Percentiles rank a stretch among this genome's conserved stretches.
Conservation (phyloP, 257 asterid genomes). For the Solanum virginianum region DNA sequence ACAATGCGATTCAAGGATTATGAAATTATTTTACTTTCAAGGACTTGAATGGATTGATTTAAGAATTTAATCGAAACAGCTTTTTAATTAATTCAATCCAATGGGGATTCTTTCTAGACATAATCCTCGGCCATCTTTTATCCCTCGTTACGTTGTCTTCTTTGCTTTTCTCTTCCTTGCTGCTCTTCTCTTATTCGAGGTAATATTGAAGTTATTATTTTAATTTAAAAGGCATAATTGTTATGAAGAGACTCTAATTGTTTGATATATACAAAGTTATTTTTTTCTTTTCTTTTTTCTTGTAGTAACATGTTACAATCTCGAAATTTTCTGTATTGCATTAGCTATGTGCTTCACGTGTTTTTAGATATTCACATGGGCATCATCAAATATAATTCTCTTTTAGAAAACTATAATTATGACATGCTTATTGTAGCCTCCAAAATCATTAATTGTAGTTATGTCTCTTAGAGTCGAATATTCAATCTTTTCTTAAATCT, state of each 20-base stretch:
- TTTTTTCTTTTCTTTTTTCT: no score
- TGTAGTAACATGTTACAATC: no score
- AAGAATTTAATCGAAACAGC: background rate
- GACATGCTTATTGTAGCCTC: background rate
- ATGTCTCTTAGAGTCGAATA: background rate
- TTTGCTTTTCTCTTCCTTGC: conserved; percentile 16
- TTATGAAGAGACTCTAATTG: background rate
- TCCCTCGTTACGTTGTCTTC: conserved; percentile 30
- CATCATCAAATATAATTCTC: background rate
- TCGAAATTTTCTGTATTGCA: background rate
- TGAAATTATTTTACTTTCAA: background rate
- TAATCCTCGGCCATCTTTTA: conserved; percentile 1
- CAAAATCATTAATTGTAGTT: background rate
- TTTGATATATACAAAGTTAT: background rate
- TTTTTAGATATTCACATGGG: background rate
- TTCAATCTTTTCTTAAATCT: background rate
- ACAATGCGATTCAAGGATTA: background rate
- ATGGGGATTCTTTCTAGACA: conserved; percentile 23
- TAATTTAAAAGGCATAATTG: background rate
- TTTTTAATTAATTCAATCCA: background rate
- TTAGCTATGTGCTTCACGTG: background rate
- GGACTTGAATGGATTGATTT: background rate
- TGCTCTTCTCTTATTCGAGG: conserved; percentile 37
- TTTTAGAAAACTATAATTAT: background rate
- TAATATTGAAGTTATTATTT: background rate